Percentiles rank a stretch among this genome's conserved stretches.
phyloP scores from a whole-genome alignment of 2,329 filamentous ascomycete genomes.

The Penicillium griseofulvum region DNA sequence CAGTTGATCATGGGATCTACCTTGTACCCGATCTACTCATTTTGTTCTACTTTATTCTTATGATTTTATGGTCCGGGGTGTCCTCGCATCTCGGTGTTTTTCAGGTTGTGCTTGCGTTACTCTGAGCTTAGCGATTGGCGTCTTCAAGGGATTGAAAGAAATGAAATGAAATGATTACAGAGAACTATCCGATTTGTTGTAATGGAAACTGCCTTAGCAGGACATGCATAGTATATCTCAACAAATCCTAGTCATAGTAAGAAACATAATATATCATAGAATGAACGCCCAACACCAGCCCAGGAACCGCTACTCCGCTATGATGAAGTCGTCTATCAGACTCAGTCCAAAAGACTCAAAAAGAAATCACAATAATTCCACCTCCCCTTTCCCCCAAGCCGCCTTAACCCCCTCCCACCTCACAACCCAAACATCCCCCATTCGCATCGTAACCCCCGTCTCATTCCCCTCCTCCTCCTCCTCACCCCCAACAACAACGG shows the following conservation, averaged over 20 bases:
- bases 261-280: not conserved
- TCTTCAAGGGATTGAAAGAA: conserved; percentile 11
- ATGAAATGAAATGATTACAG: conserved; percentile 10
- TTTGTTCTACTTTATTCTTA: not conserved
- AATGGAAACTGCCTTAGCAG: not conserved
- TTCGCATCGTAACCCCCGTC: conserved; percentile 40
- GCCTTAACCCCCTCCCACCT: conserved; percentile 71
- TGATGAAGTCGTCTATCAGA: conserved; percentile 5
- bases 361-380: conserved; percentile 41
- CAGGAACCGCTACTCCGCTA: conserved; percentile 1
- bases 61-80: not conserved
- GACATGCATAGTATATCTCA: not conserved
- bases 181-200: not conserved
- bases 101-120: not conserved
- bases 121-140: conserved; percentile 29
- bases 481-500: conserved; percentile 35
- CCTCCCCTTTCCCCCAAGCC: conserved; percentile 44
- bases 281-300: not conserved
- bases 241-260: not conserved
- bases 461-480: conserved; percentile 31
- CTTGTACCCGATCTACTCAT: not conserved
- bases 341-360: not conserved
- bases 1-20: not conserved
- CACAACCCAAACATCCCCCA: conserved; percentile 67
- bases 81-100: conserved; percentile 2